Conservation (phyloP, 805 yeast species). For the Kluyveromyces dobzhanskii region DNA sequence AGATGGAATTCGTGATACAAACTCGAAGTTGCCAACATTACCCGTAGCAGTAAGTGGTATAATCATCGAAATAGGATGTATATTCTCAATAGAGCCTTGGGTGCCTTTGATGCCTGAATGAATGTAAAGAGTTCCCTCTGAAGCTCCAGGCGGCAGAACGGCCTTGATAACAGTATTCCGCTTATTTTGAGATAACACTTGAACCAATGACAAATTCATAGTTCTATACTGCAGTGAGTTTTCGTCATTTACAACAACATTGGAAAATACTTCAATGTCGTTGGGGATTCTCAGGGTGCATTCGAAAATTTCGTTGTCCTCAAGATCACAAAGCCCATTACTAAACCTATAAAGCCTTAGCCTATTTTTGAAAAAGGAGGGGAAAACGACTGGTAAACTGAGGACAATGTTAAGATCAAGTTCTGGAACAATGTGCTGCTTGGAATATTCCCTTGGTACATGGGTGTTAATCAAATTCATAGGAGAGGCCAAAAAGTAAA, state of each 20-base stretch:
- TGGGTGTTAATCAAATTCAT: slow-evolving; percentile 72
- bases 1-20: slow-evolving; percentile 66
- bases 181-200: slow-evolving; percentile 57
- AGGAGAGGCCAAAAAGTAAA: slow-evolving; percentile 76
- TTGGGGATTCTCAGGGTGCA: slow-evolving; percentile 64
- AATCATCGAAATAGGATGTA: slow-evolving; percentile 63
- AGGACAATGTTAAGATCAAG: slow-evolving; percentile 70
- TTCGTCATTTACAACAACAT: slow-evolving; percentile 43
- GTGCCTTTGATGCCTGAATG: slow-evolving; percentile 61
- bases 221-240: slow-evolving; percentile 22
- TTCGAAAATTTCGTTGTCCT: slow-evolving; percentile 73
- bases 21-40: slow-evolving; percentile 45
- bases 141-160: slow-evolving; percentile 57
- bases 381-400: slow-evolving; percentile 79
- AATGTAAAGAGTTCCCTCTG: slow-evolving; percentile 65
- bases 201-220: slow-evolving; percentile 58
- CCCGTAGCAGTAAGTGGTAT: slow-evolving; percentile 74
- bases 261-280: slow-evolving; percentile 58
- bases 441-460: slow-evolving; percentile 67
- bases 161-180: slow-evolving; percentile 77
- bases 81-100: slow-evolving; percentile 47
- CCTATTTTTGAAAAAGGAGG: slow-evolving; percentile 59
- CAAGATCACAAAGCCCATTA: slow-evolving; percentile 63
- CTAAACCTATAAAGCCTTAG: slow-evolving; percentile 61
- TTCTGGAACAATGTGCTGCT: slow-evolving; percentile 84